Evolutionary conservation across 1,284 basidiomycete genomes (phyloP).

Genomic region (Testicularia cyperi): DNA sequence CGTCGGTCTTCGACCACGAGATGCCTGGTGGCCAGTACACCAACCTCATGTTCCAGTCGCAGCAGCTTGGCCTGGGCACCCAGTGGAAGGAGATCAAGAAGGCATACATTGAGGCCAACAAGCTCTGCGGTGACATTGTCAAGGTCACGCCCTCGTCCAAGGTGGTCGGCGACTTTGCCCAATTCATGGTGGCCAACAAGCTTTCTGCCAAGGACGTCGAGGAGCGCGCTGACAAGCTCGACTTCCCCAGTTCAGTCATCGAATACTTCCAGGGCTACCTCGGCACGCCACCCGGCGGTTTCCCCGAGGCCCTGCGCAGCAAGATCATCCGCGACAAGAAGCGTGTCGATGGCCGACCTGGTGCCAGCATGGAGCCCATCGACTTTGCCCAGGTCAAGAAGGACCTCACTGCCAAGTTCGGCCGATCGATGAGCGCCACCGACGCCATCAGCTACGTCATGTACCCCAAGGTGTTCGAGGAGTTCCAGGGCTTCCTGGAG

Average conservation of each 20-base stretch:
- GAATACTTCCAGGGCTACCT: slow-evolving; percentile 75
- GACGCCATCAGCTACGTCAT: slow-evolving; percentile 95
- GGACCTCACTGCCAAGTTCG: slow-evolving; percentile 88
- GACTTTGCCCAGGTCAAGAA: slow-evolving; percentile 95
- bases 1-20: slow-evolving; percentile 95
- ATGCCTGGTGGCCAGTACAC: slow-evolving; percentile 86
- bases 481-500: slow-evolving; percentile 90
- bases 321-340: slow-evolving; percentile 91
- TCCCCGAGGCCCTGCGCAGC: slow-evolving; percentile 92
- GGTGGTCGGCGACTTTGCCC: slow-evolving; percentile 96
- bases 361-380: slow-evolving; percentile 79
- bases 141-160: slow-evolving; percentile 99
- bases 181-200: slow-evolving; percentile 94
- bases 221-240: slow-evolving; percentile 80
- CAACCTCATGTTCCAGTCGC: slow-evolving; percentile 83
- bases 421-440: slow-evolving; percentile 76
- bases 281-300: slow-evolving; percentile 75
- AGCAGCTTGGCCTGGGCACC: slow-evolving; percentile 92
- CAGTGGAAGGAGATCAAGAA: slow-evolving; percentile 99
- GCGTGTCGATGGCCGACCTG: slow-evolving; percentile 89
- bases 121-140: slow-evolving; percentile 92
- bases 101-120: slow-evolving; percentile 76
- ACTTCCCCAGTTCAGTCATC: slow-evolving; percentile 79
- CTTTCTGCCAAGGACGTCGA: slow-evolving; percentile 83
- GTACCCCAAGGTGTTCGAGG: slow-evolving; percentile 96